A percentile compares a stretch with the other conserved stretches of the same genome.
Evolutionary conservation across 345 rosid genomes (phyloP).

Genomic region (Camelina laxa): DNA sequence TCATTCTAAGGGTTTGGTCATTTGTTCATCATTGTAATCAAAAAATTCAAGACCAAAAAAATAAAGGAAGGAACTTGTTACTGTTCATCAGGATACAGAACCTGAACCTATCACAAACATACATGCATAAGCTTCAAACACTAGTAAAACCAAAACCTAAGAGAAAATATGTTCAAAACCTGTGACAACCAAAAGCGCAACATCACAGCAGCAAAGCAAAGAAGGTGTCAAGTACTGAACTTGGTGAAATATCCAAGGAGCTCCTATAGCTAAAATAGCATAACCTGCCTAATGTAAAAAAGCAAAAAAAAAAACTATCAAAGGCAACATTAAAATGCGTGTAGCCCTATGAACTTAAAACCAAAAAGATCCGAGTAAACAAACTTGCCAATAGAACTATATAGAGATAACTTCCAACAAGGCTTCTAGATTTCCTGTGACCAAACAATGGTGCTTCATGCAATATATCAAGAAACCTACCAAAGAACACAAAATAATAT

Average conservation of each 20-base stretch:
- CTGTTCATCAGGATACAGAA: neutral
- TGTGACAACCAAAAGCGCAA: slow-evolving; percentile 68
- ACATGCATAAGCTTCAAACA: neutral
- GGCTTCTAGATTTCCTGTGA: slow-evolving; percentile 80
- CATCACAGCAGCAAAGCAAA: slow-evolving; percentile 81
- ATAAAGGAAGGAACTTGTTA: neutral
- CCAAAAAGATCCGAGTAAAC: slow-evolving; percentile 5
- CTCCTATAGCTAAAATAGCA: slow-evolving; percentile 70
- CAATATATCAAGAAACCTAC: slow-evolving; percentile 86
- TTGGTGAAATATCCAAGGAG: slow-evolving; percentile 70
- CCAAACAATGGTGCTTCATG: slow-evolving; percentile 95
- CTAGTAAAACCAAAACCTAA: neutral
- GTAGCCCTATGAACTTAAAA: neutral
- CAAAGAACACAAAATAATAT: slow-evolving; percentile 2
- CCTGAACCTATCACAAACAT: neutral
- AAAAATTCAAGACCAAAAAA: neutral
- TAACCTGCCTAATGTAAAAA: slow-evolving; percentile 64
- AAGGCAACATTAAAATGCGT: slow-evolving; percentile 2
- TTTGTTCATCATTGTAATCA: neutral
- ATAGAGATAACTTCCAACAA: slow-evolving; percentile 74
- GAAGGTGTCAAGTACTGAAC: slow-evolving; percentile 51
- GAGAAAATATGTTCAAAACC: slow-evolving; percentile 46
- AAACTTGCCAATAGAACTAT: slow-evolving; percentile 69
- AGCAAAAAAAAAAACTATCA: slow-evolving; percentile 44
- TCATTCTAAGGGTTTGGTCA: neutral